Percentiles rank a stretch among this genome's conserved stretches.
Evolutionary conservation across 257 asterid species (phyloP).

Genomic region (Dorcoceras hygrometricum): DNA sequence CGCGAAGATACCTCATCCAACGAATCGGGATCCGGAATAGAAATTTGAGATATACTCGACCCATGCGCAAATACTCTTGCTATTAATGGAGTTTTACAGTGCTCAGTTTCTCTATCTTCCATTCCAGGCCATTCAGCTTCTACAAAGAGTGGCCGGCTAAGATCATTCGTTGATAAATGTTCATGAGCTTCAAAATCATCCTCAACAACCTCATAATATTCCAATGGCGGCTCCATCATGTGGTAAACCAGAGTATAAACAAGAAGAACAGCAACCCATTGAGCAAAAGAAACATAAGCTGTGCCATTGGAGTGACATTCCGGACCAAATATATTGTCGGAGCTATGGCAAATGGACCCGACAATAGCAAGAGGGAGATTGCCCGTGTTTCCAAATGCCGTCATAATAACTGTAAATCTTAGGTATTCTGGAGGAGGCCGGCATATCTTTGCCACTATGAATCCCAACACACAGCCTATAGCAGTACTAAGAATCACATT

Average conservation of each 20-base stretch:
- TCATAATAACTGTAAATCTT: conserved; percentile 76
- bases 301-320: conserved; percentile 55
- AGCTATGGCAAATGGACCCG: conserved; percentile 74
- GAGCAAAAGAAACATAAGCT: conserved; percentile 88
- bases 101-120: conserved; percentile 78
- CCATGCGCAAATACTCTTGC: conserved; percentile 51
- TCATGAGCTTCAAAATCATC: conserved; percentile 60
- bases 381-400: conserved; percentile 95
- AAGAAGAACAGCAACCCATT: conserved; percentile 89
- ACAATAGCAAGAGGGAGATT: conserved; percentile 88
- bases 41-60: conserved; percentile 39
- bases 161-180: conserved; percentile 41
- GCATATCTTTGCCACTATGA: conserved; percentile 62
- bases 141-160: conserved; percentile 82
- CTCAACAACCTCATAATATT: conserved; percentile 48
- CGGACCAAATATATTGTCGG: conserved; percentile 66
- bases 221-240: conserved; percentile 98
- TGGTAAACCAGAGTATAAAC: conserved; percentile 93
- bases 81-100: conserved; percentile 78
- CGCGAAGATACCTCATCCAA: conserved; percentile 40
- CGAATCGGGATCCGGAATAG: conserved; percentile 46
- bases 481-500: conserved; percentile 79
- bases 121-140: conserved; percentile 99
- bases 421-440: conserved; percentile 74
- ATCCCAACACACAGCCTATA: conserved; percentile 76